A percentile compares a stretch with the other conserved stretches of the same genome.
phyloP scores from a whole-genome alignment of 2,329 filamentous ascomycete genomes.

The Curvularia eragrostidis region DNA sequence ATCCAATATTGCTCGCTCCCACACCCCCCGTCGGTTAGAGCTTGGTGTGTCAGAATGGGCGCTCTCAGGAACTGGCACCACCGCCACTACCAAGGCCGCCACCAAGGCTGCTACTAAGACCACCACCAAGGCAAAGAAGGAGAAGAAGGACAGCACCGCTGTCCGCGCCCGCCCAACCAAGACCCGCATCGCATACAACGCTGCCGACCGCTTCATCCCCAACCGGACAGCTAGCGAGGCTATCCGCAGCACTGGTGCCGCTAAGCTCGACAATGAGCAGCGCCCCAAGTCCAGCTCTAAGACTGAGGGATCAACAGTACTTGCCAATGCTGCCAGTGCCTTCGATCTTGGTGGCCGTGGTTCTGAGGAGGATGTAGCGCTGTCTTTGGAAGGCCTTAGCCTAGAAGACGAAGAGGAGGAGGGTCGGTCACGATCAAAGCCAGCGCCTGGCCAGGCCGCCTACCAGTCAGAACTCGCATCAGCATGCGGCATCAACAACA shows the following conservation, averaged over 20 bases:
- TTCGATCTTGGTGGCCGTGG: conserved; percentile 68
- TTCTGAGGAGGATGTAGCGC: conserved; percentile 74
- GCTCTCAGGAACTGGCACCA: conserved; percentile 77
- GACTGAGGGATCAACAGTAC: conserved; percentile 74
- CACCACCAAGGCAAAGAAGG: conserved; percentile 51
- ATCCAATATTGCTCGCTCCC: conserved; percentile 86
- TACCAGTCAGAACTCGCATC: conserved; percentile 91
- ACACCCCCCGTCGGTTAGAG: conserved; percentile 82
- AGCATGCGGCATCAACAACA: conserved; percentile 90
- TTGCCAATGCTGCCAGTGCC: conserved; percentile 74
- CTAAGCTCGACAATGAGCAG: conserved; percentile 72
- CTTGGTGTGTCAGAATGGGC: conserved; percentile 92
- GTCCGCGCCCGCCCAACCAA: conserved; percentile 47
- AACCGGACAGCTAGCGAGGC: conserved; percentile 91
- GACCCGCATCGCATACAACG: conserved; percentile 62
- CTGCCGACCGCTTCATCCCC: conserved; percentile 93
- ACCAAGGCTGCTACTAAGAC: conserved; percentile 55
- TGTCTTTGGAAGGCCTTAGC: conserved; percentile 78
- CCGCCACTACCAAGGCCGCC: conserved; percentile 54
- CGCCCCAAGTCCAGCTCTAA: conserved; percentile 73
- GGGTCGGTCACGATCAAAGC: conserved; percentile 70
- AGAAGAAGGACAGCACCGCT: conserved; percentile 41
- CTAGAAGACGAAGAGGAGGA: conserved; percentile 74
- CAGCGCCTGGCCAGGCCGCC: conserved; percentile 84
- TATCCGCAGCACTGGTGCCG: conserved; percentile 78